Conservation (phyloP, 2,329 filamentous ascomycete species). For the Hypoxylon sp. region DNA sequence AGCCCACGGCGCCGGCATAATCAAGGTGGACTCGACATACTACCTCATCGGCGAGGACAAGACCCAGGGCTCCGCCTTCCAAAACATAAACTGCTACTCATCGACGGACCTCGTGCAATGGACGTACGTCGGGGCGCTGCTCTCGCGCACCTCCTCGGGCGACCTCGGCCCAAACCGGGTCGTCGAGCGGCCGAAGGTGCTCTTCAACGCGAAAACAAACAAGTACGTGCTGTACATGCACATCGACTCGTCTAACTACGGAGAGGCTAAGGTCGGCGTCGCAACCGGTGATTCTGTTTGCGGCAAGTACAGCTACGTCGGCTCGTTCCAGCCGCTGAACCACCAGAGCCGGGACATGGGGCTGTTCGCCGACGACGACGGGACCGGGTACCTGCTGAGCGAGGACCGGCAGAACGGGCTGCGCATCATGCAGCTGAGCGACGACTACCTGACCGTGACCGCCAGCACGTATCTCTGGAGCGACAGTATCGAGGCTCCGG, state of each 20-base stretch:
- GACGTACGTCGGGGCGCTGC: conserved; percentile 71
- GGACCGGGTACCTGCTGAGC: conserved; percentile 46
- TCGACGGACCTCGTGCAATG: conserved; percentile 74
- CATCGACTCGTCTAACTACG: conserved; percentile 73
- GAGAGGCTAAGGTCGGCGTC: conserved; percentile 75
- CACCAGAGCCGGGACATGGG: conserved; percentile 71
- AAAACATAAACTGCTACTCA: conserved; percentile 77
- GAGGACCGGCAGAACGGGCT: conserved; percentile 66
- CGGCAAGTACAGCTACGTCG: conserved; percentile 66
- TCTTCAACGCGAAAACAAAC: conserved; percentile 74
- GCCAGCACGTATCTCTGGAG: conserved; percentile 66
- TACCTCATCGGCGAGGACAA: conserved; percentile 81
- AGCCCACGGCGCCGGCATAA: conserved; percentile 76
- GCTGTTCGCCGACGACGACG: conserved; percentile 60
- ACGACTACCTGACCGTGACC: conserved; percentile 69
- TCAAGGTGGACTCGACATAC: conserved; percentile 70
- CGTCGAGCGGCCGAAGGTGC: conserved; percentile 77
- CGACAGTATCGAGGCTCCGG: conserved; percentile 72
- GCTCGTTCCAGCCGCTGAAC: conserved; percentile 61
- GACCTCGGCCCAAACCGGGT: conserved; percentile 74
- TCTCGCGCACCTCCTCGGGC: conserved; percentile 64
- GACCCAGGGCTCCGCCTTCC: conserved; percentile 71
- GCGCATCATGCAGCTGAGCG: conserved; percentile 69
- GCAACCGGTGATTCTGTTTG: conserved; percentile 72
- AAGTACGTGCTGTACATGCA: conserved; percentile 80